Percentiles rank a stretch among this genome's conserved stretches.
phyloP scores from a whole-genome alignment of 1,139 yeast species.

The Yamadazyma mexicana region DNA sequence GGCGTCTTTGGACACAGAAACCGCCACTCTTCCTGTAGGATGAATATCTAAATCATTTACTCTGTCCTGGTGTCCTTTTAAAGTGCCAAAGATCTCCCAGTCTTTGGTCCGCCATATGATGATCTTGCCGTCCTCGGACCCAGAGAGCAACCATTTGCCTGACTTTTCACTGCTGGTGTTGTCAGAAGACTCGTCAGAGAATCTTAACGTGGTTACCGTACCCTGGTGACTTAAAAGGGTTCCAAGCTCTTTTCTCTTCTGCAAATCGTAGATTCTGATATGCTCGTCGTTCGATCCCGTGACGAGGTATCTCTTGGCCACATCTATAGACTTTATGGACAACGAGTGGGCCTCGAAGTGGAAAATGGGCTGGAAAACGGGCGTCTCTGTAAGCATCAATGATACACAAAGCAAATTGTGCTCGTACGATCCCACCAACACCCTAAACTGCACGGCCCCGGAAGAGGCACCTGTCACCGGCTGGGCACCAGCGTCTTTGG shows the following conservation, averaged over 20 bases:
- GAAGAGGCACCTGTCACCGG: not conserved
- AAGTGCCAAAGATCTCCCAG: conserved; percentile 89
- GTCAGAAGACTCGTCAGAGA: conserved; percentile 50
- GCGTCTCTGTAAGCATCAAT: conserved; percentile 51
- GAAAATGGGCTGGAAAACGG: conserved; percentile 87
- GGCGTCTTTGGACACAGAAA: conserved; percentile 82
- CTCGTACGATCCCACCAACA: conserved; percentile 93
- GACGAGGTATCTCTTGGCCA: conserved; percentile 81
- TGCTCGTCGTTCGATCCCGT: conserved; percentile 97
- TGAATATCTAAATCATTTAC: conserved; percentile 86
- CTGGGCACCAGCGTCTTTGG: not conserved
- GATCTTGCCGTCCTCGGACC: conserved; percentile 88
- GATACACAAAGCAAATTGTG: conserved; percentile 88
- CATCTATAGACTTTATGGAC: conserved; percentile 81
- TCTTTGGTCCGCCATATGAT: conserved; percentile 94
- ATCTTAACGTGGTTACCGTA: conserved; percentile 72
- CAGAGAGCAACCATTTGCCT: conserved; percentile 88
- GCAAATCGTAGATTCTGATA: conserved; percentile 89
- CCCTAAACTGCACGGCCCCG: conserved; percentile 51
- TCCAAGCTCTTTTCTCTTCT: conserved; percentile 91
- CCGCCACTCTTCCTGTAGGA: conserved; percentile 89
- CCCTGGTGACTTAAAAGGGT: conserved; percentile 89
- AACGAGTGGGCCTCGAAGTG: conserved; percentile 94
- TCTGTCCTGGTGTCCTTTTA: conserved; percentile 81
- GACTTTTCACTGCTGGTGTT: conserved; percentile 25